Conservation (phyloP, 306 rosid genomes). For the Prunus fruticosa region DNA sequence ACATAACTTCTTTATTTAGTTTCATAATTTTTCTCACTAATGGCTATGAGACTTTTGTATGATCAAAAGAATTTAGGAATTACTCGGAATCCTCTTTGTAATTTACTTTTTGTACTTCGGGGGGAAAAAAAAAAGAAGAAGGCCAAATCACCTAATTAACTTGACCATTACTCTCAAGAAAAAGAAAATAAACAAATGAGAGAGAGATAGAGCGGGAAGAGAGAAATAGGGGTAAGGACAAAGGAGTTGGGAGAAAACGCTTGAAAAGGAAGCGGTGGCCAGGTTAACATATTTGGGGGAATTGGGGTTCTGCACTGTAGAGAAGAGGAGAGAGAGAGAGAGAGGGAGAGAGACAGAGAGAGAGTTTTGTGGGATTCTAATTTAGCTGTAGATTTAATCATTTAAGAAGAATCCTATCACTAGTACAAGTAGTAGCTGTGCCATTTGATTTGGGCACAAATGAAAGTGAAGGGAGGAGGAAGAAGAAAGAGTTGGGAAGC, state of each 20-base stretch:
- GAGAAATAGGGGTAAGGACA: neutral
- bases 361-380: neutral
- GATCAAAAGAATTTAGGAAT: too few relatives aligned
- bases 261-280: neutral
- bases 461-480: constrained; percentile 49
- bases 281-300: constrained; percentile 1
- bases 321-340: neutral
- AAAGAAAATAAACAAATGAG: neutral
- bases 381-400: too few relatives aligned
- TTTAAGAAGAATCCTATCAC: neutral
- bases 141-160: too few relatives aligned
- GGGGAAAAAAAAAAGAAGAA: too few relatives aligned
- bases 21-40: too few relatives aligned
- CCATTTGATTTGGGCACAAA: neutral
- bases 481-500: constrained; percentile 48
- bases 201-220: neutral
- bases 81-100: too few relatives aligned
- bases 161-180: neutral
- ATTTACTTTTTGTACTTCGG: too few relatives aligned
- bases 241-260: neutral
- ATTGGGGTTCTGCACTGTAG: neutral
- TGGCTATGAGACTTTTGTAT: too few relatives aligned
- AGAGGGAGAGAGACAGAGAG: neutral
- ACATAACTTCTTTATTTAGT: too few relatives aligned
- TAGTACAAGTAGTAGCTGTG: neutral